These are phyloP conservation scores for Grosmannia serpens DNA, from an alignment of 2,329 filamentous ascomycete species.

Conservation along the genomic window DNA sequence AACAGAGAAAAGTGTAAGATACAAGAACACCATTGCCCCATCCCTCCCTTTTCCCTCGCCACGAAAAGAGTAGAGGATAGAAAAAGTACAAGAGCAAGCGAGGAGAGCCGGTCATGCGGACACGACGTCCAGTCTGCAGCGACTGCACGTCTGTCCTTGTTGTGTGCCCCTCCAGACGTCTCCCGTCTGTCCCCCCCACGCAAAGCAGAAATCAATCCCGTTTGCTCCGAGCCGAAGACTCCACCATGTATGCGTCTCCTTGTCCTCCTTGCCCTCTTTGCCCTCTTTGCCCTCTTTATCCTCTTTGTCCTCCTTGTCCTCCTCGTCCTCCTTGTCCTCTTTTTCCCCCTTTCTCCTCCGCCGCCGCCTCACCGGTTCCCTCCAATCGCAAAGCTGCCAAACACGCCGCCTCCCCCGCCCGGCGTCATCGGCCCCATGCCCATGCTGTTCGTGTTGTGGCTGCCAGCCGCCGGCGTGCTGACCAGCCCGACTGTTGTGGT, in stretches of 20 bases:
- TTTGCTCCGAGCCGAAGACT: not conserved
- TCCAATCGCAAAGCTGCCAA: conserved; percentile 58
- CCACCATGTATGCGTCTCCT: not conserved
- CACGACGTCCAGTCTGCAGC: not conserved
- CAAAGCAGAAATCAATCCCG: not conserved
- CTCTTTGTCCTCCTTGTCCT: not conserved
- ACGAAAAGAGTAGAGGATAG: not conserved
- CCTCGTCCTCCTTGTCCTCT: not conserved
- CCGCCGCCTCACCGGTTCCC: conserved; percentile 11
- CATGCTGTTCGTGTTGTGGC: conserved; percentile 44
- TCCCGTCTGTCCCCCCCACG: not conserved
- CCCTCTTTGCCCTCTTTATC: not conserved
- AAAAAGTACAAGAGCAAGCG: not conserved
- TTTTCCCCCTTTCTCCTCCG: not conserved
- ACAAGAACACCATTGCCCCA: not conserved
- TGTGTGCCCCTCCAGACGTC: not conserved
- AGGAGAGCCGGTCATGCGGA: not conserved
- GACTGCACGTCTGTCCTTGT: no score
- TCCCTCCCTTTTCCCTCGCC: not conserved
- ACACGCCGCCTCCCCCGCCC: conserved; percentile 61
- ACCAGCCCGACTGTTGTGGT: conserved; percentile 41
- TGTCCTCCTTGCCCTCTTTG: not conserved
- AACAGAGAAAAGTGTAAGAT: not conserved
- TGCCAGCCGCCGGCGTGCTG: conserved; percentile 59
- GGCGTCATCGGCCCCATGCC: conserved; percentile 66